Evolutionary conservation across 495 filamentous ascomycete species (phyloP).

Genomic region (Penicillium argentinense): DNA sequence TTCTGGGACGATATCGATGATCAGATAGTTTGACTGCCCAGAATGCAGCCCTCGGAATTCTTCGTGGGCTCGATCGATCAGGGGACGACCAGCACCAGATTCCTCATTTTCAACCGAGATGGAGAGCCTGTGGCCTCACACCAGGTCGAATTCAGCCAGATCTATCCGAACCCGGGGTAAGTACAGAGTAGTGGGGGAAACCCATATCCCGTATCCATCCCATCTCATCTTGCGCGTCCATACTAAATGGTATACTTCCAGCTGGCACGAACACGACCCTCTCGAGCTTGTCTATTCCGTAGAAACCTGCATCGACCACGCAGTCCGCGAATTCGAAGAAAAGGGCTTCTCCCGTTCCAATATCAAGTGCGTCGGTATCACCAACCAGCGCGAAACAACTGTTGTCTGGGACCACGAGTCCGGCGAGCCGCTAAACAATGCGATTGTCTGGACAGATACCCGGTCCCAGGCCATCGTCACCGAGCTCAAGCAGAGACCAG

Average conservation of each 20-base stretch:
- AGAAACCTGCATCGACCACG: constrained; percentile 78
- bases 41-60: constrained; percentile 29
- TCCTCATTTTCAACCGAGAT: constrained; percentile 81
- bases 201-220: too few relatives aligned
- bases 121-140: constrained; percentile 83
- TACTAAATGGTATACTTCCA: constrained; percentile 27
- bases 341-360: constrained; percentile 63
- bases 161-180: constrained; percentile 88
- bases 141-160: constrained; percentile 88
- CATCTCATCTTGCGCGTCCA: not conserved
- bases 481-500: constrained; percentile 64
- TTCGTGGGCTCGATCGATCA: constrained; percentile 83
- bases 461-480: constrained; percentile 75
- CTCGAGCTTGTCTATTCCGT: constrained; percentile 76
- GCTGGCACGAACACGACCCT: constrained; percentile 94
- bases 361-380: constrained; percentile 86
- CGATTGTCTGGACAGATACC: constrained; percentile 94
- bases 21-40: too few relatives aligned
- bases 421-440: constrained; percentile 83
- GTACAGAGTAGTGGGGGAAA: too few relatives aligned
- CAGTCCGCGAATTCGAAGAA: constrained; percentile 65
- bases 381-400: constrained; percentile 94
- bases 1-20: not conserved
- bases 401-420: constrained; percentile 88
- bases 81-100: constrained; percentile 89